Percentiles rank a stretch among this genome's conserved stretches.
phyloP scores from a whole-genome alignment of 2,329 filamentous ascomycete species.

The Botrytis fabae region DNA sequence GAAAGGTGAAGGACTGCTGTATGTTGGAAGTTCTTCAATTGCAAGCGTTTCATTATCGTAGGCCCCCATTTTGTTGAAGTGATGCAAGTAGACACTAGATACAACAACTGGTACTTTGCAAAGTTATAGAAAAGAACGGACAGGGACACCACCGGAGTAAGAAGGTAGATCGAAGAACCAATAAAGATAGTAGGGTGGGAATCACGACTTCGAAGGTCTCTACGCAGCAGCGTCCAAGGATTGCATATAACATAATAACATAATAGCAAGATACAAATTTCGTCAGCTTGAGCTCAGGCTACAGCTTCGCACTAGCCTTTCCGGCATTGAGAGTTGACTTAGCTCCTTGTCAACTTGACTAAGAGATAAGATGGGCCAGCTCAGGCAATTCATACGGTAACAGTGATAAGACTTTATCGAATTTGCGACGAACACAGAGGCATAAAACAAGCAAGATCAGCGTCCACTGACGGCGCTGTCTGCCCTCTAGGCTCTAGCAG shows the following conservation, averaged over 20 bases:
- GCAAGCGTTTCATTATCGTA: neutral
- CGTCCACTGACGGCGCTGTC: neutral
- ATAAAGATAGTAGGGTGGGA: neutral
- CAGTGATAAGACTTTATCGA: neutral
- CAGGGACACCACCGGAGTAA: neutral
- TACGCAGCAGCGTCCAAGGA: neutral
- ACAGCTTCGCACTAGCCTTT: neutral
- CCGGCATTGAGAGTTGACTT: neutral
- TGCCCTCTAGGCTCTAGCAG: neutral
- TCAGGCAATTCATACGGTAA: neutral
- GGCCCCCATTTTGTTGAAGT: neutral
- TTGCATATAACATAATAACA: slow-evolving; percentile 2
- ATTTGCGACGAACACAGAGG: neutral
- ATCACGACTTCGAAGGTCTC: neutral
- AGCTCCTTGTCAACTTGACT: slow-evolving; percentile 4
- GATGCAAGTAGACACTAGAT: neutral
- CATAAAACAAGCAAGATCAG: neutral
- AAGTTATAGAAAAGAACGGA: neutral
- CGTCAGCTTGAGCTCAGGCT: neutral
- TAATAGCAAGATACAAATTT: neutral
- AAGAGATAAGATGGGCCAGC: neutral
- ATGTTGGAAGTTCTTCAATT: slow-evolving; percentile 8
- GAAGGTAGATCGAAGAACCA: neutral
- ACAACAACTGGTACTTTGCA: neutral
- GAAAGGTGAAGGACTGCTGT: neutral